A percentile compares a stretch with the other conserved stretches of the same genome.
Evolutionary conservation across 371 early-diverging fungal genomes (phyloP).

Genomic region (Haplosporangium sp.): DNA sequence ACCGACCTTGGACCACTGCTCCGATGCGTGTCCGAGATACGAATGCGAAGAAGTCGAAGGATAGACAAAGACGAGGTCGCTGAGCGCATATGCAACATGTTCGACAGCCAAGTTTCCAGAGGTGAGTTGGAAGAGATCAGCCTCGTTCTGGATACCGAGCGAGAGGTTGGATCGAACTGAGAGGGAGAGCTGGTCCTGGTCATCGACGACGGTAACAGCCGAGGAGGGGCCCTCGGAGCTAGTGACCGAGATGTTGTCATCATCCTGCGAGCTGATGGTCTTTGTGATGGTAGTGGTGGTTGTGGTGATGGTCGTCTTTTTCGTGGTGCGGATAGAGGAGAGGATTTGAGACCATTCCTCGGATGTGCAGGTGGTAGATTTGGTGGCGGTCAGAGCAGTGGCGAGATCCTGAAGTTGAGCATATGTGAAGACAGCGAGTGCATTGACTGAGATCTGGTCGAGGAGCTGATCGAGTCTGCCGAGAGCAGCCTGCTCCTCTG

Average conservation of each 20-base stretch:
- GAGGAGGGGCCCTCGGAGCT: conserved; percentile 52
- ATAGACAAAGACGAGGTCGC: conserved; percentile 85
- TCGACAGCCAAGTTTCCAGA: conserved; percentile 78
- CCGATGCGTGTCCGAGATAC: conserved; percentile 71
- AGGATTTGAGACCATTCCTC: conserved; percentile 32
- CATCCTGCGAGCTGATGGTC: conserved; percentile 26
- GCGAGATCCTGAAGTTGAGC: conserved; percentile 43
- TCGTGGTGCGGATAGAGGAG: conserved; percentile 12
- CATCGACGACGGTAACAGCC: conserved; percentile 54
- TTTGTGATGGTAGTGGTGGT: conserved; percentile 15
- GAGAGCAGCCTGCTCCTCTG: conserved; percentile 43
- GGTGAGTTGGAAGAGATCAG: conserved; percentile 47
- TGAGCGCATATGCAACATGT: conserved; percentile 80
- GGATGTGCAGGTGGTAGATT: conserved; percentile 6
- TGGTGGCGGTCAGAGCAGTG: conserved; percentile 22
- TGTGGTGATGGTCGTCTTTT: conserved; percentile 11
- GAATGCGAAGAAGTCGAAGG: conserved; percentile 66
- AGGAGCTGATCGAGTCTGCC: conserved; percentile 39
- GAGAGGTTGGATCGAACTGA: conserved; percentile 52
- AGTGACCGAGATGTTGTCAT: conserved; percentile 43
- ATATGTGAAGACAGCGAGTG: conserved; percentile 28
- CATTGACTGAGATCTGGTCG: conserved; percentile 41
- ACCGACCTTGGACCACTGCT: conserved; percentile 68
- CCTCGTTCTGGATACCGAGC: conserved; percentile 36
- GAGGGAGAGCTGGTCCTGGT: conserved; percentile 52